A percentile compares a stretch with the other conserved stretches of the same genome.
These are phyloP conservation scores for Phanerodontia chrysosporium DNA, from an alignment of 768 basidiomycete species.

Conservation along the genomic window DNA sequence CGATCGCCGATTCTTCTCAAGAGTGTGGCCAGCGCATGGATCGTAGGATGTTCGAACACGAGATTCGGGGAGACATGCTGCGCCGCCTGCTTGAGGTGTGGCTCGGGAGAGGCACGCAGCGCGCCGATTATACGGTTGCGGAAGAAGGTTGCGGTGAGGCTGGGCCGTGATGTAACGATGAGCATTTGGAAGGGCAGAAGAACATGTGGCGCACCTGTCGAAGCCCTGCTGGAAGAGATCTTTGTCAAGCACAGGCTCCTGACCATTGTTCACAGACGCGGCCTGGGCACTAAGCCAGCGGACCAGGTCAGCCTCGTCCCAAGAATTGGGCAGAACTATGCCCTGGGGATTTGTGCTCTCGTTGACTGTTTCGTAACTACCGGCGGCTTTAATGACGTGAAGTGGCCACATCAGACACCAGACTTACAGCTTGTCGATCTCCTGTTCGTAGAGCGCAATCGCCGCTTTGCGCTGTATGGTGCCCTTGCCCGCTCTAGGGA, in stretches of 20 bases:
- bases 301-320: slow-evolving; percentile 4
- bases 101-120: background rate
- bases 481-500: slow-evolving; percentile 12
- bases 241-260: background rate
- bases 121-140: slow-evolving; percentile 14
- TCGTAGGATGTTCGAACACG: slow-evolving; percentile 9
- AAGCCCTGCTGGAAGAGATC: slow-evolving; percentile 13
- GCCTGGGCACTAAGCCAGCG: slow-evolving; percentile 13
- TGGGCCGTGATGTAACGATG: background rate
- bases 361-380: slow-evolving; percentile 12
- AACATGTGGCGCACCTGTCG: slow-evolving; percentile 4
- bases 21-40: background rate
- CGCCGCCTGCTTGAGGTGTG: background rate
- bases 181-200: background rate
- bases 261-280: slow-evolving; percentile 5
- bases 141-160: slow-evolving; percentile 13
- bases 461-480: slow-evolving; percentile 10
- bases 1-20: background rate
- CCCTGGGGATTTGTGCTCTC: slow-evolving; percentile 7
- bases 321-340: slow-evolving; percentile 5
- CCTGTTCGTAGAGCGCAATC: slow-evolving; percentile 4
- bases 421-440: slow-evolving; percentile 12
- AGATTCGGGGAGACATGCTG: slow-evolving; percentile 3
- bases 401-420: background rate
- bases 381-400: slow-evolving; percentile 5